Percentiles rank a stretch among this genome's conserved stretches.
phyloP scores from a whole-genome alignment of 768 basidiomycete species.

The Mycena vitilis region DNA sequence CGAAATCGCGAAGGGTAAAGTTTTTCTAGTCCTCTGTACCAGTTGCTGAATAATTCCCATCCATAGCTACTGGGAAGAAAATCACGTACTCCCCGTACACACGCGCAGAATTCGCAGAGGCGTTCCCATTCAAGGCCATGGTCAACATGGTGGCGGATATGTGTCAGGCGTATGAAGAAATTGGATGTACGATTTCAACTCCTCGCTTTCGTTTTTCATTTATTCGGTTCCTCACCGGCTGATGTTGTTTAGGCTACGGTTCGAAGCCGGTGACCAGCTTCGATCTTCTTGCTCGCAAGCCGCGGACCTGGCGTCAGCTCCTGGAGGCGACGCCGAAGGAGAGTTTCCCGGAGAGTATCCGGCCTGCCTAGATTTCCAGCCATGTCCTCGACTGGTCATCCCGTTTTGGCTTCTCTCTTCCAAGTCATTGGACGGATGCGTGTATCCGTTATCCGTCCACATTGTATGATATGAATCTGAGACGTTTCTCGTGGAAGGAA shows the following conservation, averaged over 20 bases:
- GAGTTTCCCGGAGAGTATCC: not conserved
- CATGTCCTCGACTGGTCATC: no score
- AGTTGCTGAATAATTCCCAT: no score
- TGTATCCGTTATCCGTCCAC: no score
- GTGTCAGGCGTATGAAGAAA: slow-evolving; percentile 12
- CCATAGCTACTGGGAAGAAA: slow-evolving; percentile 8
- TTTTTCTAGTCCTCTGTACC: not conserved
- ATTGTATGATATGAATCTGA: no score
- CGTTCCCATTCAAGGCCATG: not conserved
- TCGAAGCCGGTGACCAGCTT: not conserved
- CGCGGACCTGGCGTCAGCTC: slow-evolving; percentile 14
- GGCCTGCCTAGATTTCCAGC: not conserved
- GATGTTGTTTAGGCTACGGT: slow-evolving; percentile 12
- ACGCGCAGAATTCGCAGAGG: not conserved
- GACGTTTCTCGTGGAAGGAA: no score
- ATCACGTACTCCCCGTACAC: slow-evolving; percentile 3
- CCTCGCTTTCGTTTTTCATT: not conserved
- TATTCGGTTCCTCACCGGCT: not conserved
- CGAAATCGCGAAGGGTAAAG: slow-evolving; percentile 4
- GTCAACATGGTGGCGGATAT: not conserved
- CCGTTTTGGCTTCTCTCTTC: no score
- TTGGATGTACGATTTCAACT: slow-evolving; percentile 11
- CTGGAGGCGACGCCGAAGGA: slow-evolving; percentile 5
- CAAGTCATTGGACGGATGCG: no score
- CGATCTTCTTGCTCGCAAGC: slow-evolving; percentile 14